A percentile compares a stretch with the other conserved stretches of the same genome.
Evolutionary conservation across 495 filamentous ascomycete genomes (phyloP).

Genomic region (Oidiodendron maius): DNA sequence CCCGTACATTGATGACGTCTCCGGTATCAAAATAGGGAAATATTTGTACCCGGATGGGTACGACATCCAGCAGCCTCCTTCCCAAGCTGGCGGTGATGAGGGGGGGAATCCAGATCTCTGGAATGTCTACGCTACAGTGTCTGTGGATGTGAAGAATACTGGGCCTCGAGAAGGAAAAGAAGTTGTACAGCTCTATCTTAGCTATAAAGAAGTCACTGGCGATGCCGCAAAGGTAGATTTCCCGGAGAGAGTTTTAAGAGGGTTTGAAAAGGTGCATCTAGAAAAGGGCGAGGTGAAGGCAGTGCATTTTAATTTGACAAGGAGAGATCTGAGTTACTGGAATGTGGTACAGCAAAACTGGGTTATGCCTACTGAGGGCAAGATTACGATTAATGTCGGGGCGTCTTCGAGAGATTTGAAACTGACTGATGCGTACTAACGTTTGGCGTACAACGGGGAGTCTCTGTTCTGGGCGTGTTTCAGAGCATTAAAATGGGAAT

Average conservation of each 20-base stretch:
- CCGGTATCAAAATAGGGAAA: constrained; percentile 45
- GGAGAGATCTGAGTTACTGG: constrained; percentile 81
- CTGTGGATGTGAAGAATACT: constrained; percentile 64
- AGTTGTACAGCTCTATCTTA: constrained; percentile 81
- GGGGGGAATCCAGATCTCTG: constrained; percentile 86
- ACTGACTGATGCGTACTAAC: constrained; percentile 18
- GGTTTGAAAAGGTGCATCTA: constrained; percentile 71
- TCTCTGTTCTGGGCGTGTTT: background rate
- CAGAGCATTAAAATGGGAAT: background rate
- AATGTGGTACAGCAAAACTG: constrained; percentile 73
- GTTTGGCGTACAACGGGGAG: background rate
- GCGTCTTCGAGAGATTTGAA: constrained; percentile 44
- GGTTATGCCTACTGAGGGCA: constrained; percentile 52
- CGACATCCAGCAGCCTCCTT: constrained; percentile 43
- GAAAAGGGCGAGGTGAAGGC: constrained; percentile 46
- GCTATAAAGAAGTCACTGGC: constrained; percentile 52
- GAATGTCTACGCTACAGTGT: constrained; percentile 55
- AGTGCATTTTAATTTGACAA: constrained; percentile 66
- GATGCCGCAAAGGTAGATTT: constrained; percentile 52
- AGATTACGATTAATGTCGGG: constrained; percentile 37
- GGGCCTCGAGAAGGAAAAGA: constrained; percentile 59
- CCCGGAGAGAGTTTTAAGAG: constrained; percentile 67
- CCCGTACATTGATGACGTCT: constrained; percentile 63
- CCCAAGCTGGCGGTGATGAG: constrained; percentile 69
- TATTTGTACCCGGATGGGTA: constrained; percentile 76